Base-by-base conservation (phyloP, 78 protist species). In the Dictyostelium purpureum region DNA sequence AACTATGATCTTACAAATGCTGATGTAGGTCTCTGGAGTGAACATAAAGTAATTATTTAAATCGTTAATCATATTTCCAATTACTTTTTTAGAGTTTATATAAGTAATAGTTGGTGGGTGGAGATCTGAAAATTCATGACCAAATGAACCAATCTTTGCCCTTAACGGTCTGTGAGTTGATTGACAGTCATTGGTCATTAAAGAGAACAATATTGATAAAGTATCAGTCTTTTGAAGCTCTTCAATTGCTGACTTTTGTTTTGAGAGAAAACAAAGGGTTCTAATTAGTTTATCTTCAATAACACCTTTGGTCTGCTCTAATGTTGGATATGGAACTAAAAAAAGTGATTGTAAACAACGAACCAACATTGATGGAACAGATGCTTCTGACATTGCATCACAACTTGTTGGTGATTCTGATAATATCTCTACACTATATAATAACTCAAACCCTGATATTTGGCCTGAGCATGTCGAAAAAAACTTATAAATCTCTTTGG, bases 341-440 rank as follows among this genome's bases (percentile, higher is more conserved):
- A 85, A 85, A 24, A 85, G 47, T 18, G 24, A 63, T 14, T 85
- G 92, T 40, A 85, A 71, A 35, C 81, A 56, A 19, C 92, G 73
- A 0, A 73, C 92, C 33, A 85, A 31, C 19, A 45, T 19, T 4
- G 92, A 85, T 2, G 92, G 92, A 19, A 85, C 70, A 0, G 80
- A 74, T 31, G 92, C 92, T 40, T 85, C 92, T 21, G 92, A 31
- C 52, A 85, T 85, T 18, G 92, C 92, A 42, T 85, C 92, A 18
- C 92, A 85, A 5, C 65, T 31, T 26, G 56, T 18, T 6, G 42
- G 2, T 31, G 92, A 63, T 42, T 85, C 92, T 4, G 83, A 85
- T 9, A 85, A 66, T 12, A 85, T 47, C 26, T 85, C 83, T 19
- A 85, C 40, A 16, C 47, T 57, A 28, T 85, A 85, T 18, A 85